Conservation (phyloP, 2,329 filamentous ascomycete genomes). For the Sarocladiaceae sp. region DNA sequence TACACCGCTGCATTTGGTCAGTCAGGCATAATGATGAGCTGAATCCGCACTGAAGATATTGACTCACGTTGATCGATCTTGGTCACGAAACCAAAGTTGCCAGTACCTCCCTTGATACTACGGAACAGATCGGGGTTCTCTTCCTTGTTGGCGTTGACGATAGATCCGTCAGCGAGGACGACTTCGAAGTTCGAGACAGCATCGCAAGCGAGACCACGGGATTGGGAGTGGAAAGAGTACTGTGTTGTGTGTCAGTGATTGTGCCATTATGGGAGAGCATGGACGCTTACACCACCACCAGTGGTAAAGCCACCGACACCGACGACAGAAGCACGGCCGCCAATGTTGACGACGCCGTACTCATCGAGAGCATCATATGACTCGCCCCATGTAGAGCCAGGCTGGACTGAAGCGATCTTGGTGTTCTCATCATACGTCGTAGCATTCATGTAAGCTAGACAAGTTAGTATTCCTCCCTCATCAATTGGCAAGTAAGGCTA, state of each 20-base stretch:
- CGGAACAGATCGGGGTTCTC: constrained; percentile 48
- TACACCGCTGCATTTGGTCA: constrained; percentile 1
- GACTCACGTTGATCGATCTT: constrained; percentile 31
- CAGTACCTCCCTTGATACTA: constrained; percentile 45
- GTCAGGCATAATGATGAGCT: not conserved
- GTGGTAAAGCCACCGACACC: constrained; percentile 20
- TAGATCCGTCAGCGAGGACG: constrained; percentile 35
- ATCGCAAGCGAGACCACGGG: constrained; percentile 37
- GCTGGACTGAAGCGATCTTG: constrained; percentile 34
- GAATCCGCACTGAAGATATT: not conserved
- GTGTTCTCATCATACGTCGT: constrained; percentile 19
- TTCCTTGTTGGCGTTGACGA: constrained; percentile 34
- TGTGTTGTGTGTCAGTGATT: too few species aligned
- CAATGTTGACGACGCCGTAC: constrained; percentile 31
- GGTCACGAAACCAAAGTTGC: constrained; percentile 48
- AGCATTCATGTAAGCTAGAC: constrained; percentile 14
- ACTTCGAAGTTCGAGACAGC: constrained; percentile 36
- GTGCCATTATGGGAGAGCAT: not conserved
- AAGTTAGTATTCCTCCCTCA: not conserved
- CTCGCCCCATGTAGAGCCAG: constrained; percentile 36
- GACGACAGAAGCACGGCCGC: constrained; percentile 32
- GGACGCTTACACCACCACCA: constrained; percentile 14
- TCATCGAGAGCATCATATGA: constrained; percentile 16
- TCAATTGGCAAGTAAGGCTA: not conserved
- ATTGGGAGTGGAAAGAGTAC: constrained; percentile 12